A percentile compares a stretch with the other conserved stretches of the same genome.
Evolutionary conservation across 2,329 filamentous ascomycete genomes (phyloP).

Genomic region (Fusarium papillatum): DNA sequence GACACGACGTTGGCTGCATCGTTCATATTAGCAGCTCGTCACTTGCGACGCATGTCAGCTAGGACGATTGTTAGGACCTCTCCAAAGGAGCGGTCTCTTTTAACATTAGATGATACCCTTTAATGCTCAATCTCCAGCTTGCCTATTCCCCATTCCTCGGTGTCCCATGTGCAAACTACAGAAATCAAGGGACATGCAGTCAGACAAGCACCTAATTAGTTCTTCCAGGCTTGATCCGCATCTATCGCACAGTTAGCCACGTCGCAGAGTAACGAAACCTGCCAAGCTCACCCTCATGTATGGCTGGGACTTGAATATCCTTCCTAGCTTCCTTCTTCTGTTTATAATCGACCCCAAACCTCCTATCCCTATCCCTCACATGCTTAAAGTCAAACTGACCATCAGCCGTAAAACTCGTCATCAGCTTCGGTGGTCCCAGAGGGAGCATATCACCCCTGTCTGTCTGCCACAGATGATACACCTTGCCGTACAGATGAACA

Average conservation of each 20-base stretch:
- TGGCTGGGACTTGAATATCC: constrained; percentile 54
- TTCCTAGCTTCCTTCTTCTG: constrained; percentile 59
- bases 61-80: neutral
- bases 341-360: constrained; percentile 60
- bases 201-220: neutral
- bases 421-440: constrained; percentile 65
- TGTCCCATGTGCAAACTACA: neutral
- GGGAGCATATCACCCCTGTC: constrained; percentile 76
- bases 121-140: constrained; percentile 2
- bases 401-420: constrained; percentile 66
- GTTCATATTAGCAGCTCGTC: neutral
- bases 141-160: neutral
- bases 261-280: neutral
- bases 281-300: constrained; percentile 56
- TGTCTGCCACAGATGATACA: constrained; percentile 89
- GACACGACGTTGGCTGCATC: neutral
- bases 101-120: constrained; percentile 32
- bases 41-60: neutral
- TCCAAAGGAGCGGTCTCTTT: neutral
- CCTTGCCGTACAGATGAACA: constrained; percentile 83
- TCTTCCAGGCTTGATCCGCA: constrained; percentile 42
- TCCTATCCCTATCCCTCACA: constrained; percentile 59
- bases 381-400: constrained; percentile 62
- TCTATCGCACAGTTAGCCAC: constrained; percentile 29
- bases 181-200: neutral